A percentile compares a stretch with the other conserved stretches of the same genome.
phyloP scores from a whole-genome alignment of 345 rosid genomes.

The Turritis glabra region DNA sequence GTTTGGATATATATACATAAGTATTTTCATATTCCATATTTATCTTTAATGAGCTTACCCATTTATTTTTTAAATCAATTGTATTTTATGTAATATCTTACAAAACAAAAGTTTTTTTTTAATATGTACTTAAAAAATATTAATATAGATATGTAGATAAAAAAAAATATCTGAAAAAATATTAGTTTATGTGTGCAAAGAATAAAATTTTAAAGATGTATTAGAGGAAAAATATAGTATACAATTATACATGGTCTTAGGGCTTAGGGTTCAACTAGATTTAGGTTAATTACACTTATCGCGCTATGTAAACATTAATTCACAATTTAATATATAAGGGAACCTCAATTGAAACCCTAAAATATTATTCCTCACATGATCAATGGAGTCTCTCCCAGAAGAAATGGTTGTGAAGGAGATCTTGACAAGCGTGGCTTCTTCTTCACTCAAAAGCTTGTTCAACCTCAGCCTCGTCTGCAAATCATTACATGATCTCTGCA shows the following conservation, averaged over 20 bases:
- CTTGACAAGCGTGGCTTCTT: constrained; percentile 1
- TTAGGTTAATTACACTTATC: not conserved
- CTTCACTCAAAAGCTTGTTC: constrained; percentile 11
- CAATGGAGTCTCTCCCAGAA: not conserved
- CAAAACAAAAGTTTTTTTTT: too few relatives aligned
- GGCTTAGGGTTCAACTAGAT: not conserved
- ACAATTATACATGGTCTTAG: too few relatives aligned
- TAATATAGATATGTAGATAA: too few relatives aligned
- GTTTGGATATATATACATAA: too few relatives aligned
- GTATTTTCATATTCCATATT: too few relatives aligned
- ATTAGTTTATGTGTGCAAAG: not conserved
- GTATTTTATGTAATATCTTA: too few relatives aligned
- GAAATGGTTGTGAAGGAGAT: not conserved
- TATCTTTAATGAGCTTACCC: too few relatives aligned
- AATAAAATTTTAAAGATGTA: not conserved
- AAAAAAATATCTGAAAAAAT: too few relatives aligned
- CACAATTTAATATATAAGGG: not conserved
- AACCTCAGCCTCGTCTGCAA: constrained; percentile 1
- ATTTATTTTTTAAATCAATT: too few relatives aligned
- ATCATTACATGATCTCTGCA: not conserved
- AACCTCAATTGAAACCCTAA: not conserved
- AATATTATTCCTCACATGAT: not conserved
- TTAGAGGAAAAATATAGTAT: not conserved
- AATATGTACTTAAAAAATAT: too few relatives aligned
- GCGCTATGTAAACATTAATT: not conserved